Percentiles rank a stretch among this genome's conserved stretches.
Conservation (phyloP, 2,329 filamentous ascomycete genomes). For the Colletotrichum australisinense region DNA sequence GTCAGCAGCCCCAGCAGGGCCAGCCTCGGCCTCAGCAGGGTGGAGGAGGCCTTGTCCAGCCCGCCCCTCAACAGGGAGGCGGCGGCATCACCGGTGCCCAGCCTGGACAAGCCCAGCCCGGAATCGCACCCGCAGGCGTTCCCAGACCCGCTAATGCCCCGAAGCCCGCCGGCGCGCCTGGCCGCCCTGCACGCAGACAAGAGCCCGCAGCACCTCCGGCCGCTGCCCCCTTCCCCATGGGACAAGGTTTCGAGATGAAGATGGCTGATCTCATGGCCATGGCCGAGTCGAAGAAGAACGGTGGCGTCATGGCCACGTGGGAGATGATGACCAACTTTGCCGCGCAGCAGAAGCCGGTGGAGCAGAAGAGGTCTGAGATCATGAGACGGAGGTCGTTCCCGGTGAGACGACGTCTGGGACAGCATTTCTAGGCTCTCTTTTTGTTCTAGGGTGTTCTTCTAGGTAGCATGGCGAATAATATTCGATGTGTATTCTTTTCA, state of each 20-base stretch:
- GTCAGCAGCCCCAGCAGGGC: slow-evolving; percentile 14
- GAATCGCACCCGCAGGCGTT: neutral
- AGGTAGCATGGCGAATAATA: slow-evolving; percentile 32
- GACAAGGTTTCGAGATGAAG: slow-evolving; percentile 26
- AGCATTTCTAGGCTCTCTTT: slow-evolving; percentile 21
- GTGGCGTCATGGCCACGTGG: slow-evolving; percentile 26
- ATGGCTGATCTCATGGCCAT: slow-evolving; percentile 30
- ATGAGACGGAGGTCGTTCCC: slow-evolving; percentile 10
- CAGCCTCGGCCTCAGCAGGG: neutral
- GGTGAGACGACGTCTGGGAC: slow-evolving; percentile 22
- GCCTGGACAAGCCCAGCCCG: slow-evolving; percentile 21
- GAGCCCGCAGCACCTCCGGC: neutral
- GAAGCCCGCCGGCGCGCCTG: neutral
- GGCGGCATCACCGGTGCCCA: slow-evolving; percentile 22
- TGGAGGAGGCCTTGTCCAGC: neutral
- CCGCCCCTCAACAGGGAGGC: slow-evolving; percentile 5
- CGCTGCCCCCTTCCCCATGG: neutral
- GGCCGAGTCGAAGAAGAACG: slow-evolving; percentile 21
- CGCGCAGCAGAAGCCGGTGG: slow-evolving; percentile 18
- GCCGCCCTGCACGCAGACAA: neutral
- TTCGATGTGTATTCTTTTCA: slow-evolving; percentile 26
- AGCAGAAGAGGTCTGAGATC: slow-evolving; percentile 15
- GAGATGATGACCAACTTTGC: slow-evolving; percentile 26
- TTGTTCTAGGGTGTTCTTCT: neutral
- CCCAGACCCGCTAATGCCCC: neutral